Percentiles rank a stretch among this genome's conserved stretches.
These are phyloP conservation scores for Linum trigynum DNA, from an alignment of 345 rosid species.

Conservation along the genomic window DNA sequence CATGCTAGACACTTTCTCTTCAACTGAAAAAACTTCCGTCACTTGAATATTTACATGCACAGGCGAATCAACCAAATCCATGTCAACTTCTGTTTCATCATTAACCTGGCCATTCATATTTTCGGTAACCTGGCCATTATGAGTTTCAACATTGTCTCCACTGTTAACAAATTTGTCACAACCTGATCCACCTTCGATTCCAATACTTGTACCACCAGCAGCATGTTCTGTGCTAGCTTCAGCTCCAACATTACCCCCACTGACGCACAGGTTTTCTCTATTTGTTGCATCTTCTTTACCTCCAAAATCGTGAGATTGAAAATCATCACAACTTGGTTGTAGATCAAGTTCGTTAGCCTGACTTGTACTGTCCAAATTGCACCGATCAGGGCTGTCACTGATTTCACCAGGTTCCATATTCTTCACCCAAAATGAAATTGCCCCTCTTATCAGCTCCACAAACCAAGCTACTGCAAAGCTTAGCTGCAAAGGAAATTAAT, in stretches of 20 bases:
- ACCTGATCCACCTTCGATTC: slow-evolving; percentile 4
- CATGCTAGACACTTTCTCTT: slow-evolving; percentile 20
- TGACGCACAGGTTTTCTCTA: neutral
- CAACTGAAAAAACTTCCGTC: slow-evolving; percentile 30
- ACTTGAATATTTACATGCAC: slow-evolving; percentile 30
- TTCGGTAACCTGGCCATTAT: slow-evolving; percentile 22
- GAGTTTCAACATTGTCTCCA: slow-evolving; percentile 10
- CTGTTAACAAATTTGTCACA: neutral
- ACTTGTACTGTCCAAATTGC: slow-evolving; percentile 20
- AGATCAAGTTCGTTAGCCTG: slow-evolving; percentile 29
- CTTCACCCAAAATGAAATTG: neutral
- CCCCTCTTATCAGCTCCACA: neutral
- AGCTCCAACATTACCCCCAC: neutral
- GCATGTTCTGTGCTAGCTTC: neutral
- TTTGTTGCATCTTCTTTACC: neutral
- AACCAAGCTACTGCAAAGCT: neutral
- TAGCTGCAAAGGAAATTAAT: neutral
- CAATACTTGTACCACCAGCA: neutral
- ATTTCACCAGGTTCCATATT: slow-evolving; percentile 45
- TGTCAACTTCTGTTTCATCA: slow-evolving; percentile 26
- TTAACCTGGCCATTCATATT: slow-evolving; percentile 23
- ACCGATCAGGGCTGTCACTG: slow-evolving; percentile 25
- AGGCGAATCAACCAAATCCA: slow-evolving; percentile 32
- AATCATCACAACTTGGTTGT: slow-evolving; percentile 27
- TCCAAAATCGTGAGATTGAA: slow-evolving; percentile 13